phyloP scores from a whole-genome alignment of 78 protist species.

The Speleostelium caveatum region DNA sequence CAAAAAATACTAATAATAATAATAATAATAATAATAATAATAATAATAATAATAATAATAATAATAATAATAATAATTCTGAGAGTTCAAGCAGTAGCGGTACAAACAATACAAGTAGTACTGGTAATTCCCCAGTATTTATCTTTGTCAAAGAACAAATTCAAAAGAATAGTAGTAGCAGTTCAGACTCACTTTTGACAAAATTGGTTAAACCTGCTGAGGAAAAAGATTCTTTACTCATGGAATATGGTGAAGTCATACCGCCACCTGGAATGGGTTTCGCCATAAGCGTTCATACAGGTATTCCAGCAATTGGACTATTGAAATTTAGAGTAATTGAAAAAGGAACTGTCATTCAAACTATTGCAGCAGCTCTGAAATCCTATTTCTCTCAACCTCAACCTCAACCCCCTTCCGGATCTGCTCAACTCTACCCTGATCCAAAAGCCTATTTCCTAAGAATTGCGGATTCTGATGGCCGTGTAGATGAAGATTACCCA shows the following conservation, averaged over 20 bases:
- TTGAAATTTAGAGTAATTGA: conserved; percentile 44
- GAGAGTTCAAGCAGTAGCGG: background rate
- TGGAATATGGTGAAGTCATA: conserved; percentile 50
- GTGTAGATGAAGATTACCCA: conserved; percentile 59
- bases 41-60: conserved; percentile 15
- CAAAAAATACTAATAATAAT: background rate
- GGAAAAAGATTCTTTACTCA: background rate
- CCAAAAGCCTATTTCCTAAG: conserved; percentile 64
- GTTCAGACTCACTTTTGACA: conserved; percentile 57
- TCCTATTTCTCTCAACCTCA: conserved; percentile 10
- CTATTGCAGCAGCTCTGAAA: conserved; percentile 44
- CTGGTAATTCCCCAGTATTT: conserved; percentile 40
- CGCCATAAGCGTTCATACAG: conserved; percentile 25
- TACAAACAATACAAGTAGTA: background rate
- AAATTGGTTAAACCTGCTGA: conserved; percentile 41
- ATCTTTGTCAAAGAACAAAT: conserved; percentile 57
- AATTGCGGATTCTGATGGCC: conserved; percentile 59
- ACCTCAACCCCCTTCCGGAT: background rate
- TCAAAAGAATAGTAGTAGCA: background rate
- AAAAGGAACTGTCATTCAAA: conserved; percentile 60
- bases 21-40: conserved; percentile 2
- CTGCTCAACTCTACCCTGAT: conserved; percentile 1
- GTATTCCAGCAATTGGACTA: conserved; percentile 5
- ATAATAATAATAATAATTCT: background rate
- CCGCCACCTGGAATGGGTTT: conserved; percentile 63